Evolutionary conservation across 306 rosid genomes (phyloP), one percentile per base, ranked within the genome.

Genomic region (Prosopis cineraria): DNA sequence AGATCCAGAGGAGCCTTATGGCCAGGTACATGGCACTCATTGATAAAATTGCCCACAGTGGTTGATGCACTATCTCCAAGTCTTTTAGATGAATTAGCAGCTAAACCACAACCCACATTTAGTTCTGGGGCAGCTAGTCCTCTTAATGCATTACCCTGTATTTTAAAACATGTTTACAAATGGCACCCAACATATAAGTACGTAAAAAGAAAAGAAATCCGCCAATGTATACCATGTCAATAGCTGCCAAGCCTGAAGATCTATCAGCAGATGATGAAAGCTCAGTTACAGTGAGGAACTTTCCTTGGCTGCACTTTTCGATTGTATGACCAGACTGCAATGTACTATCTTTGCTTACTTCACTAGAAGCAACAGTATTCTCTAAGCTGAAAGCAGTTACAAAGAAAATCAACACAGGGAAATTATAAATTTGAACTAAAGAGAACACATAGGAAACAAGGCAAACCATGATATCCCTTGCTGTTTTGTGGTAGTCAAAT

Each of bases 1-100:
- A 96, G 92, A 93, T 96, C 99, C 87, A 93, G 75, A 67, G 98
- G 99, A 83, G 85, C 87, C 81, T 88, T 93, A 63, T 68, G 87
- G 73, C 96, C 96, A 65, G 87, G 88, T 41, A 93, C 39, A 30
- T 82, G 81, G 69, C 62, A 83, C 68, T 87, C 91, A 30, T 85
- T 56, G 70, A 83, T 47, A 47, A 90, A 88, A 78, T 72, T 84
- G 40, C 90, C 87, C 0, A 70, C 31, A 52, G 73, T 71, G 70
- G 79, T 58, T 76, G 90, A 76, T 62, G 83, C 50, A 67, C 84
- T 70, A 77, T 88, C 83, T 17, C 77, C 69, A 29, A 17, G 27
- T 82, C 79, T 84, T 76, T 81, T 77, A 58, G 84, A 77, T 74
- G 85, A 88, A 84, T 83, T 68, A 16, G 82, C 68, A 81, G 86